Base-by-base conservation (phyloP, 1,284 basidiomycete genomes). In the Apiotrichum montevideense region DNA sequence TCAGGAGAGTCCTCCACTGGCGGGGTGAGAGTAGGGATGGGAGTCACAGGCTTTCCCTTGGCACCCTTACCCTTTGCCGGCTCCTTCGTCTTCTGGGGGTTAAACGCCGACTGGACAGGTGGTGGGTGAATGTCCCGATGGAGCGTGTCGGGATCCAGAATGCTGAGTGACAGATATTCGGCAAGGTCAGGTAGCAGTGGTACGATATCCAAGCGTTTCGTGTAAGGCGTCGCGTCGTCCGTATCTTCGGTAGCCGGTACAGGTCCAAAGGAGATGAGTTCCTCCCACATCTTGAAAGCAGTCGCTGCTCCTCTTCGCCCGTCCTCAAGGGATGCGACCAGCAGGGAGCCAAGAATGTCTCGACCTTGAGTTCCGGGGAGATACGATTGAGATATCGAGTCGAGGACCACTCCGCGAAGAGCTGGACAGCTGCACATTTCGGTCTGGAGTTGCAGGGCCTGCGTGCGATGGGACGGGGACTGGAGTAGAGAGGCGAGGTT, bases 401-500 rank as follows among this genome's bases (percentile, higher is more conserved):
- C 81, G 11, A 87, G 69, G 4, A 88, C 75, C 46, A 83, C 82
- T 14, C 82, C 76, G 14, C 81, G 80, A 6, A 86, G 73, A 1
- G 77, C 70, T 0, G 83, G 74, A 4, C 85, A 79, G 3, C 80
- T 79, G 6, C 93, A 80, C 5, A 97, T 77, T 4, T 84, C 80
- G 0, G 80, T 68, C 63, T 96, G 91, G 0, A 93, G 76, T 7
- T 82, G 80, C 5, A 85, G 83, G 2, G 91, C 81, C 0, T 87
- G 79, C 21, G 94, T 80, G 42, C 90, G 83, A 40, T 91, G 84
- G 13, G 86, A 88, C 0, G 90, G 84, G 59, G 93, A 88, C 15
- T 90, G 79, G 46, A 93, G 84, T 9, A 97, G 80, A 0, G 86
- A 80, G 0, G 93, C 86, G 41, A 90, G 79, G 73, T 96, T 90